Base-by-base conservation (phyloP, 208 protist species). In the Paratrypanosoma confusum region DNA sequence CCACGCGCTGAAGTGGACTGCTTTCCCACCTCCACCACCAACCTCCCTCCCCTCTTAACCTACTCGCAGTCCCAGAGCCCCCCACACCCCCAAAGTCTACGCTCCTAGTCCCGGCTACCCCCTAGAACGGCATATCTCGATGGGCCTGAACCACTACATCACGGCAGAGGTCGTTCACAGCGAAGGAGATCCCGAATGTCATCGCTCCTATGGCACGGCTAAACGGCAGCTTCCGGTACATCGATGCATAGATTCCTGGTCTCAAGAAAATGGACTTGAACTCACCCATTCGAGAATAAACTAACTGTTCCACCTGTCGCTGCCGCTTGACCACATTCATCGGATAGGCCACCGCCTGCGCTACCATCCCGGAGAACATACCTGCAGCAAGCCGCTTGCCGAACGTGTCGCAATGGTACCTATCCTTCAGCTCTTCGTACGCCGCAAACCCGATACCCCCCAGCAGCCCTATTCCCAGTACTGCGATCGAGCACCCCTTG, bases 381-480 rank as follows among this genome's bases (percentile, higher is more conserved):
- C 90, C 90, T 3, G 65, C 77, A 4, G 66, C 38, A 23, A 89
- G 47, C 25, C 83, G 74, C 39, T 75, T 65, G 25, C 35, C 50
- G 41, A 86, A 84, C 3, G 57, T 82, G 31, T 81, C 55, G 43
- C 74, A 81, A 3, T 72, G 36, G 27, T 72, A 74, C 2, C 34
- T 43, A 24, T 81, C 59, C 57, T 90, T 93, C 18, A 94, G 55
- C 31, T 72, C 71, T 32, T 95, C 88, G 58, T 91, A 95, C 6
- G 66, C 77, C 16, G 87, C 73, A 47, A 97, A 97, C 3, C 75
- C 81, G 35, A 91, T 71, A 27, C 88, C 92, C 16, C 80, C 85
- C 21, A 95, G 71, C 11, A 78, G 62, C 5, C 81, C 59, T 3
- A 96, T 83, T 44, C 93, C 86, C 44, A 90, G 52, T 46, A 95